phyloP scores from a whole-genome alignment of 1,139 yeast species.

The Diutina mesorugosa region DNA sequence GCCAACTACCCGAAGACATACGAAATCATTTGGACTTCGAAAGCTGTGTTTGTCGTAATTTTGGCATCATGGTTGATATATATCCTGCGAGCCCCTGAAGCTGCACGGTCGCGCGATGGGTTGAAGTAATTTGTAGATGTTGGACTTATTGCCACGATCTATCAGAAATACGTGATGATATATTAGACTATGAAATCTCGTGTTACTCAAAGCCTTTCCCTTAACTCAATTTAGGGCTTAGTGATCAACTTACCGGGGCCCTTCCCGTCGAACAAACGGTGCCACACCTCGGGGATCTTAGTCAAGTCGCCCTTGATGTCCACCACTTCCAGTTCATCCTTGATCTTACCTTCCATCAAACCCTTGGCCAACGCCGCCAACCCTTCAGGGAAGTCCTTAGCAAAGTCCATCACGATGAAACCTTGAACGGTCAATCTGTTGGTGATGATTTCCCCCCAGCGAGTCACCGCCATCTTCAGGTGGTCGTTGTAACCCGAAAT shows the following conservation, averaged over 20 bases:
- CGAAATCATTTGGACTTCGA: too few relatives aligned
- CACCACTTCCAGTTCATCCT: constrained; percentile 3
- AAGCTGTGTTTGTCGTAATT: too few relatives aligned
- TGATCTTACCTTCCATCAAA: constrained; percentile 29
- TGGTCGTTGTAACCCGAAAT: constrained; percentile 44
- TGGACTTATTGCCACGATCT: too few relatives aligned
- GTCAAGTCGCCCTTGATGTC: neutral
- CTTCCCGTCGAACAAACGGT: neutral
- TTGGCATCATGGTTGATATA: too few relatives aligned
- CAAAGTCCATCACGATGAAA: constrained; percentile 28
- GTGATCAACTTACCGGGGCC: neutral
- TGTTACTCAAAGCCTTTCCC: too few relatives aligned
- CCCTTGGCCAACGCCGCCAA: constrained; percentile 17
- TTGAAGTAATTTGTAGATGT: too few relatives aligned
- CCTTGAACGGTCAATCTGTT: constrained; percentile 39
- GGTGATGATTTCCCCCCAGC: constrained; percentile 30
- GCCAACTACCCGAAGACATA: too few relatives aligned
- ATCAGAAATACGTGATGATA: neutral
- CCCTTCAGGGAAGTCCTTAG: constrained; percentile 20
- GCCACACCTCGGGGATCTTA: neutral
- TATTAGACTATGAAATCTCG: too few relatives aligned
- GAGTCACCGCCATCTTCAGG: constrained; percentile 17
- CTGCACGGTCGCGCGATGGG: too few relatives aligned
- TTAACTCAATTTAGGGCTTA: neutral
- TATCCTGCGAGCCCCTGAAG: too few relatives aligned